A percentile compares a stretch with the other conserved stretches of the same genome.
phyloP scores from a whole-genome alignment of 2,329 filamentous ascomycete species.

The Colletotrichum graminicola region DNA sequence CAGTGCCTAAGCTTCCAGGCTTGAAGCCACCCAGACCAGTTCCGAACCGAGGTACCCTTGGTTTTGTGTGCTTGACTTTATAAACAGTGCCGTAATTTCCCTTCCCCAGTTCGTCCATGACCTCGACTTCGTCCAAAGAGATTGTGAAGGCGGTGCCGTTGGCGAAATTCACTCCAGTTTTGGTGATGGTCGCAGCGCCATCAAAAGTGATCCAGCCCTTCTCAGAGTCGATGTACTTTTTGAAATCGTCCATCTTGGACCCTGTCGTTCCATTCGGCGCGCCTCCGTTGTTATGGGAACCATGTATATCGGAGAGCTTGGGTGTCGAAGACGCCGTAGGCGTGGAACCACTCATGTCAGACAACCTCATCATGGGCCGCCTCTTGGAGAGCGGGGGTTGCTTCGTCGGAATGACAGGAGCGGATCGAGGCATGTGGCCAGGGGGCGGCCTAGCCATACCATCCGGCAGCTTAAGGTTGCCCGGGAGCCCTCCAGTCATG shows the following conservation, averaged over 20 bases:
- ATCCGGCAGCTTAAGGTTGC: conserved; percentile 56
- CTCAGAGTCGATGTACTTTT: conserved; percentile 90
- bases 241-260: conserved; percentile 70
- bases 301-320: conserved; percentile 37
- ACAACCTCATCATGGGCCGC: conserved; percentile 73
- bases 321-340: conserved; percentile 56
- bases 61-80: conserved; percentile 89
- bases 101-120: conserved; percentile 92
- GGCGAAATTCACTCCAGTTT: conserved; percentile 91
- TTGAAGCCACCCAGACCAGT: conserved; percentile 67
- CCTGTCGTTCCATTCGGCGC: conserved; percentile 55
- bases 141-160: conserved; percentile 92
- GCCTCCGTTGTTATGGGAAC: conserved; percentile 32
- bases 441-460: conserved; percentile 60
- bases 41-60: conserved; percentile 68
- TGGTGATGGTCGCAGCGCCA: conserved; percentile 90
- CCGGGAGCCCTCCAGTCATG: conserved; percentile 58
- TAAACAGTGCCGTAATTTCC: conserved; percentile 99
- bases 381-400: conserved; percentile 73
- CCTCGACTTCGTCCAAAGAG: conserved; percentile 95
- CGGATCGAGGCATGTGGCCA: conserved; percentile 65
- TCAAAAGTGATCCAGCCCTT: conserved; percentile 93
- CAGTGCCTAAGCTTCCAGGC: conserved; percentile 53
- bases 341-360: conserved; percentile 59
- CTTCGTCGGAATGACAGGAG: conserved; percentile 62